Percentiles rank a stretch among this genome's conserved stretches.
Conservation (phyloP, 495 filamentous ascomycete species). For the Neurospora tetraspora region DNA sequence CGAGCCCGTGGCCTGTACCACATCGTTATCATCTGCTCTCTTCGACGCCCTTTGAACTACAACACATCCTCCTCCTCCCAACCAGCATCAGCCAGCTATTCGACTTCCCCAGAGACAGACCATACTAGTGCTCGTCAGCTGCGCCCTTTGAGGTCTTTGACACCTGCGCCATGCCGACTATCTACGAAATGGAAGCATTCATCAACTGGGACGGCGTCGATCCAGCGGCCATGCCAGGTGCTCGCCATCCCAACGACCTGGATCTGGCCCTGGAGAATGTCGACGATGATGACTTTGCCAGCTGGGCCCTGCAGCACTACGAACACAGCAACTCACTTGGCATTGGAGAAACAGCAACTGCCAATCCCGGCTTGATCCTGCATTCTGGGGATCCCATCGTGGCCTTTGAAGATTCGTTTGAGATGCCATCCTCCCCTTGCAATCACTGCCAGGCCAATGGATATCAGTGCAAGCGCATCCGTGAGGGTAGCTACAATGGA, state of each 20-base stretch:
- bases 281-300: constrained; percentile 38
- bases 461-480: constrained; percentile 67
- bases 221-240: constrained; percentile 13
- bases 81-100: background rate
- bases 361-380: background rate
- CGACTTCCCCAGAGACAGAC: constrained; percentile 1
- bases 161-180: constrained; percentile 10
- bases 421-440: constrained; percentile 44
- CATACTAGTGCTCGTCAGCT: background rate
- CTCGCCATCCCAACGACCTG: constrained; percentile 24
- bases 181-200: constrained; percentile 30
- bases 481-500: constrained; percentile 54
- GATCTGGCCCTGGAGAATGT: constrained; percentile 36
- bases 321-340: constrained; percentile 21
- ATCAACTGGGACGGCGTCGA: constrained; percentile 38
- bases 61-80: background rate
- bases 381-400: background rate
- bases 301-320: constrained; percentile 40
- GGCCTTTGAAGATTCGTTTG: constrained; percentile 26
- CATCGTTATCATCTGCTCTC: background rate
- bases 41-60: background rate
- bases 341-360: background rate
- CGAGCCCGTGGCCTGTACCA: background rate
- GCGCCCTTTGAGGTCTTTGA: constrained; percentile 10
- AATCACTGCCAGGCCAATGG: constrained; percentile 58